These are phyloP conservation scores for Cytospora piceicola DNA, from an alignment of 2,329 filamentous ascomycete genomes.

Conservation along the genomic window DNA sequence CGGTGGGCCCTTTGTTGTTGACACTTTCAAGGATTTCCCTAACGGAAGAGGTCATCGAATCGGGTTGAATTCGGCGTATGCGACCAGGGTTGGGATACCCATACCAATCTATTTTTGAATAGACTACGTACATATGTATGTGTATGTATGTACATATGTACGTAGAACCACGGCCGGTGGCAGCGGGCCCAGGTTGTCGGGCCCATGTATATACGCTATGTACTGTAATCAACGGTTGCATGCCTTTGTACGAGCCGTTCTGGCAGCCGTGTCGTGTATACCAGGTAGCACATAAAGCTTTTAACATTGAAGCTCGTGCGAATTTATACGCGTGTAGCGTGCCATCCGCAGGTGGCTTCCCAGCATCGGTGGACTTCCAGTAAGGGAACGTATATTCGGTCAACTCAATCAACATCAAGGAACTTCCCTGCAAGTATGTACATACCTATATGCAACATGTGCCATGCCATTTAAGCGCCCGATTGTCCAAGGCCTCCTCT, in stretches of 20 bases:
- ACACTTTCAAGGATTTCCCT: background rate
- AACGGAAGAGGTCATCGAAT: background rate
- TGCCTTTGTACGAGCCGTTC: too few species aligned
- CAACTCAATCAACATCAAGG: background rate
- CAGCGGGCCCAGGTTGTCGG: background rate
- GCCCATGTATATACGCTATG: background rate
- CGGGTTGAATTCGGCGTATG: too few species aligned
- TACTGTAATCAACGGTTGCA: too few species aligned
- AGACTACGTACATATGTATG: too few species aligned
- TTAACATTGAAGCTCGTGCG: background rate
- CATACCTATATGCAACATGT: background rate
- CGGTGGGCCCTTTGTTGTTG: too few species aligned
- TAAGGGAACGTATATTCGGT: background rate
- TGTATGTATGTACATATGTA: too few species aligned
- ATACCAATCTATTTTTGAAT: background rate
- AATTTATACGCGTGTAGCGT: background rate
- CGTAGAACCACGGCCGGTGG: background rate
- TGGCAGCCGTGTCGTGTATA: too few species aligned
- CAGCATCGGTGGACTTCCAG: background rate
- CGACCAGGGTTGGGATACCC: background rate
- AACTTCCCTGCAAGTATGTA: too few species aligned
- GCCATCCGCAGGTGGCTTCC: background rate
- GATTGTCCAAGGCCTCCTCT: background rate
- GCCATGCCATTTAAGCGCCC: background rate
- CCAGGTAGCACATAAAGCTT: too few species aligned